Base-by-base conservation (phyloP, 371 early-diverging fungal species). In the Apophysomyces variabilis region DNA sequence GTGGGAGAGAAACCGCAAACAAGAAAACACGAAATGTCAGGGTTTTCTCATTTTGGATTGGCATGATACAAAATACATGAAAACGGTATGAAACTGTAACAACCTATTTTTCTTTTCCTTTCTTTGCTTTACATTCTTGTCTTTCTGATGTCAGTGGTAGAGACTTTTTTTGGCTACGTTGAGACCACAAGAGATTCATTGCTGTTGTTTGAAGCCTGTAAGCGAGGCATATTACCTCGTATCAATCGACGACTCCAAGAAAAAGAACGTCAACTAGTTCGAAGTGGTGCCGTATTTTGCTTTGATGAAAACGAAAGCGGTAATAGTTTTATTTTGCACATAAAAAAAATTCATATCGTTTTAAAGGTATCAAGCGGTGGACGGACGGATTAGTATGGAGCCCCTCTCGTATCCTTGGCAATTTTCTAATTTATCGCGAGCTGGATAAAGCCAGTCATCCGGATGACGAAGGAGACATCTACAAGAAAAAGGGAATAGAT, bases 251-350 rank as follows among this genome's bases (percentile, higher is more conserved):
- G 92, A 16, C 74, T 90, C 5, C 80, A 84, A 39, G 90, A 90
- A 9, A 61, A 70, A 32, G 90, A 92, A 58, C 83, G 89, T 21
- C 68, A 75, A 56, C 68, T 78, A 14, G 83, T 92, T 38, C 60
- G 69, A 43, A 84, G 87, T 18, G 91, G 91, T n/a, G 76, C 91
- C 1, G 79, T 91, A 12, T 87, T 89, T 39, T 85, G 91, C 16
- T 91, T 88, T 75, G 88, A 89, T 65, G 91, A 91, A 65, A 76
- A 84, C 14, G 90, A 90, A 64, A 82, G 85, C 50, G 86, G 80
- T 69, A 74, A 64, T 35, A 41, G 18, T n/a, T 12, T 56, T 38
- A 11, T n/a, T 14, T n/a, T 7, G 21, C 60, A 56, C 1, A 38
- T 37, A 56, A 26, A 57, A 57, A 43, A 38, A 16, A 39, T 41